Evolutionary conservation across 768 basidiomycete species (phyloP), one percentile per base, ranked within the genome.

Genomic region (Trametes cinnabarina): DNA sequence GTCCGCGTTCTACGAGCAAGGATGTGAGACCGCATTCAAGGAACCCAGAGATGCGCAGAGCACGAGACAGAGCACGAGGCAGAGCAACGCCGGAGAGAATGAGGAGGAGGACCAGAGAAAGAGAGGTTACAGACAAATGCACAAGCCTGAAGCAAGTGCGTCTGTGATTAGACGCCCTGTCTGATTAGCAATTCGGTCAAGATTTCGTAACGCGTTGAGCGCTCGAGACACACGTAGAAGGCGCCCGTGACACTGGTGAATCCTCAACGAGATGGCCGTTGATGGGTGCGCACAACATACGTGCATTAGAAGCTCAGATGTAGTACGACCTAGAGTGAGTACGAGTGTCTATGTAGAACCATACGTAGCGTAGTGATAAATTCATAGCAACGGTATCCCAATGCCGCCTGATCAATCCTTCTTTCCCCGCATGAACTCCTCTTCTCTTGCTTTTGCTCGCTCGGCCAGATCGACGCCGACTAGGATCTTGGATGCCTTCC

Each of bases 401-500:
- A 37, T 22, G 42, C 40, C 32, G 49, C n/a, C 56, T 55, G 15
- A 39, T n/a, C n/a, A 59, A 15, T 54, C 50, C 57, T 57, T 55
- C 59, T 66, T 66, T 51, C 47, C 37, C 26, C 53, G 55, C 46
- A 51, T 22, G 49, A 60, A 58, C 62, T 66, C 64, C 63, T 69
- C 79, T 55, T 80, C 76, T 55, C 86, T 75, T 19, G 82, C 87
- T 55, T 81, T 80, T 37, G 86, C 85, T 63, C 94, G 77, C 73
- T 95, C 93, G 42, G 90, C 91, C 46, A 97, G 75, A 68, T 97
- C 94, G 11, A 97, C 90, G 0, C 94, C 94, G 14, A 97, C 94
- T 15, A 97, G 80, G 54, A 94, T 92, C 74, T 94, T 94, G 34
- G 90, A 89, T 25, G 97, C 96, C 72, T 99, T 99, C 95, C 95